Base-by-base conservation (phyloP, 805 yeast genomes). In the Yarrowia porcina region DNA sequence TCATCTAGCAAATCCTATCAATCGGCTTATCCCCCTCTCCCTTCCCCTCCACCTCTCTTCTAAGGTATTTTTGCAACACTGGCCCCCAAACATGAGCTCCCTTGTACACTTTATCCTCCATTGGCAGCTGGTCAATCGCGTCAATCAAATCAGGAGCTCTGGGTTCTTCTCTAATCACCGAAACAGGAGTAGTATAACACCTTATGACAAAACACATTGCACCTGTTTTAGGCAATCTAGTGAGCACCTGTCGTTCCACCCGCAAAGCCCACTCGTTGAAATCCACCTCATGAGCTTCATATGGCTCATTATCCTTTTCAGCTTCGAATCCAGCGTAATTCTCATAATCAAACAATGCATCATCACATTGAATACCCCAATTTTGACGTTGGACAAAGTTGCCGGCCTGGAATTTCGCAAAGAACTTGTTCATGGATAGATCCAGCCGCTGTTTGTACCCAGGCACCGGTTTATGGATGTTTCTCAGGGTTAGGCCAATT, bases 401-500 rank as follows among this genome's bases (percentile, higher is more conserved):
- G 11, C 78, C 75, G 2, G 85, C 82, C 62, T 82, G 79, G 82
- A 87, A 80, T 68, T 83, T 79, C 25, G 76, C 79, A 71, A 87
- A 86, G 88, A 89, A 87, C 70, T 83, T 79, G 69, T 87, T 89
- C 91, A 87, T 87, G 0, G 89, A 85, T 36, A 76, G 80, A 70
- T 85, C 80, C 70, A 87, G 76, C 69, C 86, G 85, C 61, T 81
- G 82, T 67, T 83, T 78, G 69, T 87, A 87, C 70, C 86, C 85
- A 4, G 92, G 92, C 63, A 87, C 92, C 6, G 80, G 84, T 11
- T 78, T 78, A 68, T 87, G 91, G 65, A 87, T 87, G 11, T 78
- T 75, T 72, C 87, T 89, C 49, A 87, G 71, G 57, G 80, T 81
- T 68, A 78, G 79, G 15, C 91, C 91, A 49, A 87, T 67, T 66